A percentile compares a stretch with the other conserved stretches of the same genome.
phyloP scores from a whole-genome alignment of 305 asterid species.

The Salvia sclarea region DNA sequence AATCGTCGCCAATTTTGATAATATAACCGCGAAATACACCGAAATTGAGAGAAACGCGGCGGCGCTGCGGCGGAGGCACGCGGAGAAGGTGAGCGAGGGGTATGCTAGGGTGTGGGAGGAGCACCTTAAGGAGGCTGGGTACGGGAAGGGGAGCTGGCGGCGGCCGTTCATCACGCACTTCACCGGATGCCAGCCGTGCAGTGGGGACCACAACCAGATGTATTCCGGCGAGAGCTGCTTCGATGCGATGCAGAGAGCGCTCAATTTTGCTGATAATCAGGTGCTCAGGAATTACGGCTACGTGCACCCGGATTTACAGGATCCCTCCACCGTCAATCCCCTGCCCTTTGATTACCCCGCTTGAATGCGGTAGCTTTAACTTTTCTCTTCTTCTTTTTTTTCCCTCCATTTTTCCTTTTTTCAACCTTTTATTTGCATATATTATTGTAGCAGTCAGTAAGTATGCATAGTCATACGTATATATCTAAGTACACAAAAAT shows the following conservation, averaged over 20 bases:
- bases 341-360: conserved; percentile 79
- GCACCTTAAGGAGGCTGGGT: conserved; percentile 64
- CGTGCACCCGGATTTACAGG: conserved; percentile 56
- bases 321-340: conserved; percentile 64
- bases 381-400: no score
- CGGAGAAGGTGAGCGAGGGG: conserved; percentile 70
- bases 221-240: conserved; percentile 76
- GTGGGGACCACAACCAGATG: conserved; percentile 82
- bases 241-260: conserved; percentile 74
- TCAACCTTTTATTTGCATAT: neutral
- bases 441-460: no score
- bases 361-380: no score
- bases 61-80: conserved; percentile 65
- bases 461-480: no score
- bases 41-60: conserved; percentile 49
- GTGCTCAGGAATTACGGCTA: conserved; percentile 82
- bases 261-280: conserved; percentile 89
- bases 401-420: neutral
- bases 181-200: conserved; percentile 98
- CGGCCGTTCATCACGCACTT: conserved; percentile 94
- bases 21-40: conserved; percentile 49
- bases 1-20: conserved; percentile 59
- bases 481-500: neutral
- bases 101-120: conserved; percentile 64
- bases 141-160: conserved; percentile 71